Evolutionary conservation across 139 green algal species (phyloP).

Genomic region (Asterochloris sp.): DNA sequence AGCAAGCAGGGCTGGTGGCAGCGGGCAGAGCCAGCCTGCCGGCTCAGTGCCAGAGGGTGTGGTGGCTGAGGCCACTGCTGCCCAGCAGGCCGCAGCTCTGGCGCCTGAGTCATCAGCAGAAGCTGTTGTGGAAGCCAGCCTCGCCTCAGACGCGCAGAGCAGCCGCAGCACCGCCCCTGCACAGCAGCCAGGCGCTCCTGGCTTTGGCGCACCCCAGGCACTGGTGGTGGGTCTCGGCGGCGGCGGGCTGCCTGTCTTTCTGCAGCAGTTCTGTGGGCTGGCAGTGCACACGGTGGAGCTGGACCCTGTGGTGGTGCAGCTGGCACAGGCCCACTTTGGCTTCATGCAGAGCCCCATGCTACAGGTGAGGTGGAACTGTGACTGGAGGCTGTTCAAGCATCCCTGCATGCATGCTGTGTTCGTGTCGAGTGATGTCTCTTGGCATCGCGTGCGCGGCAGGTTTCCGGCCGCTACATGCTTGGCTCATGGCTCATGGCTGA

Average conservation of each 20-base stretch:
- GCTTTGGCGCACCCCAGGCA: not conserved
- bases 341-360: constrained; percentile 28
- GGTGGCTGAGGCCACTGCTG: too few relatives aligned
- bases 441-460: not conserved
- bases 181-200: too few relatives aligned
- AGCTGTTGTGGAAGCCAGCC: too few relatives aligned
- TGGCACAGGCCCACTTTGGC: constrained; percentile 54
- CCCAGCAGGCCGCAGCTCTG: too few relatives aligned
- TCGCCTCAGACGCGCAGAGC: too few relatives aligned
- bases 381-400: not conserved
- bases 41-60: too few relatives aligned
- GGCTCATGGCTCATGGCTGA: not conserved
- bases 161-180: too few relatives aligned
- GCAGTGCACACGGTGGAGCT: constrained; percentile 43
- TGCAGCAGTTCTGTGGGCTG: constrained; percentile 29
- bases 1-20: too few relatives aligned
- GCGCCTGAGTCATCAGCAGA: too few relatives aligned
- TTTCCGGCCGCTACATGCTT: not conserved
- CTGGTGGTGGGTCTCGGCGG: constrained; percentile 53
- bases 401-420: not conserved
- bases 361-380: not conserved
- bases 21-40: too few relatives aligned
- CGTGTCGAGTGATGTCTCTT: not conserved
- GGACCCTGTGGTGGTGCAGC: constrained; percentile 39
- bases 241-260: constrained; percentile 49